Conservation (phyloP, 2,329 filamentous ascomycete species). For the Xenoacremonium recifei region DNA sequence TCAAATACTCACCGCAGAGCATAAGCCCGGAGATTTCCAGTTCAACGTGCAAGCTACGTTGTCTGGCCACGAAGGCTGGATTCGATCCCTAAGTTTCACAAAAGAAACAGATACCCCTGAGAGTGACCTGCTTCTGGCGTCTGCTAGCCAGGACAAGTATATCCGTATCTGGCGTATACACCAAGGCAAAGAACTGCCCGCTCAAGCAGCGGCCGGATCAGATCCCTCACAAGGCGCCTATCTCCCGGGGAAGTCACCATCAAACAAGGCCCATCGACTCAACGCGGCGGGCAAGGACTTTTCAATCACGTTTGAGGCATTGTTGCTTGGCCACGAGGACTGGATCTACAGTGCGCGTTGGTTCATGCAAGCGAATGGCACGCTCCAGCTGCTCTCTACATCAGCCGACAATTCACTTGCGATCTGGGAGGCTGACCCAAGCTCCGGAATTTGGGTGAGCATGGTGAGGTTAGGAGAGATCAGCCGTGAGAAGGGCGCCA, state of each 20-base stretch:
- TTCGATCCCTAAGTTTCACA: slow-evolving; percentile 79
- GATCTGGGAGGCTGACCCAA: slow-evolving; percentile 83
- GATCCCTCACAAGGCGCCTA: slow-evolving; percentile 59
- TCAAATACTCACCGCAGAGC: slow-evolving; percentile 69
- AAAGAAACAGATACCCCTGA: slow-evolving; percentile 52
- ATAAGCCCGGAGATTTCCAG: slow-evolving; percentile 34
- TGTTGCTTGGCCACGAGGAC: slow-evolving; percentile 93
- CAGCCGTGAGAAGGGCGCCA: slow-evolving; percentile 90
- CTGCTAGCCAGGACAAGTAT: slow-evolving; percentile 96
- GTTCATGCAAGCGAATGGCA: slow-evolving; percentile 52
- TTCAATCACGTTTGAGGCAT: slow-evolving; percentile 87
- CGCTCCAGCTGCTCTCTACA: slow-evolving; percentile 76
- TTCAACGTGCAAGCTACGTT: slow-evolving; percentile 77
- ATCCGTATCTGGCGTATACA: slow-evolving; percentile 90
- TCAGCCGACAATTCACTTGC: slow-evolving; percentile 94
- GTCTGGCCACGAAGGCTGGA: slow-evolving; percentile 91
- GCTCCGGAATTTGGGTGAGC: slow-evolving; percentile 89
- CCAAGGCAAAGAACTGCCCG: slow-evolving; percentile 63
- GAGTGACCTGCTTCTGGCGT: slow-evolving; percentile 79
- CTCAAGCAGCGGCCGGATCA: slow-evolving; percentile 50
- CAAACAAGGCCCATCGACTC: slow-evolving; percentile 86
- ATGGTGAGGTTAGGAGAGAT: slow-evolving; percentile 86
- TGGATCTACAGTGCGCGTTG: slow-evolving; percentile 93
- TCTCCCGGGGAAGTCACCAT: slow-evolving; percentile 68
- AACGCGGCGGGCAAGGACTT: slow-evolving; percentile 61